Percentiles rank a stretch among this genome's conserved stretches.
Evolutionary conservation across 768 basidiomycete species (phyloP).

Genomic region (Leccinum fibrillosum): DNA sequence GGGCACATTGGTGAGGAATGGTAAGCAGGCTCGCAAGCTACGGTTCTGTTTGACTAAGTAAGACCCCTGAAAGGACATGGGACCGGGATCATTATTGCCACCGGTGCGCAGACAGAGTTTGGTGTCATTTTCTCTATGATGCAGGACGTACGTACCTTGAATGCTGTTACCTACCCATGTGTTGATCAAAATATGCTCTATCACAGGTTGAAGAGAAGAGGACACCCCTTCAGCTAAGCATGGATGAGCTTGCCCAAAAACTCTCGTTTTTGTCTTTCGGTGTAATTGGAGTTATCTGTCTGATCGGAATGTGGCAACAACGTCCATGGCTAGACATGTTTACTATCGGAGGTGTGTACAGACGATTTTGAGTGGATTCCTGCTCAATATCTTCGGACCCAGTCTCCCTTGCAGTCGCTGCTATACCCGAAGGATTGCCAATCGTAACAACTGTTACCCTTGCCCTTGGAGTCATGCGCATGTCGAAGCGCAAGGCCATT

Average conservation of each 20-base stretch:
- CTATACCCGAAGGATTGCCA: constrained; percentile 94
- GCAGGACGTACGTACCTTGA: constrained; percentile 68
- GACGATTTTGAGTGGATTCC: neutral
- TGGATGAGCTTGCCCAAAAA: constrained; percentile 96
- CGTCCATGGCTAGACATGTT: constrained; percentile 97
- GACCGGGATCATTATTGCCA: constrained; percentile 82
- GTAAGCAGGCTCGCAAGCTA: constrained; percentile 35
- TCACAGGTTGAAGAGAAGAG: constrained; percentile 76
- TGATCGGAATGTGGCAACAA: constrained; percentile 83
- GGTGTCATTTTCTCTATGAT: constrained; percentile 97
- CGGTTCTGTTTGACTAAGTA: constrained; percentile 2
- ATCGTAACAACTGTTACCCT: constrained; percentile 98
- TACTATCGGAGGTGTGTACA: constrained; percentile 85
- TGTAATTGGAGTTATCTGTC: constrained; percentile 90
- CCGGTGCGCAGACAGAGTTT: constrained; percentile 85
- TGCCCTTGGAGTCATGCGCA: constrained; percentile 88
- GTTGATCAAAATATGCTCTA: neutral
- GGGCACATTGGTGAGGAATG: constrained; percentile 92
- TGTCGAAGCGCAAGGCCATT: constrained; percentile 93
- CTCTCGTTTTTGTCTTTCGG: constrained; percentile 88
- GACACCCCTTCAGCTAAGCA: constrained; percentile 87
- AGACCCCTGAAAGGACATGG: constrained; percentile 58
- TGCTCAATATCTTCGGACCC: constrained; percentile 14
- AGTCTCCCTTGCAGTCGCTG: constrained; percentile 98
- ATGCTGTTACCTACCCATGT: neutral